These are phyloP conservation scores for Colletotrichum tropicicola DNA, from an alignment of 2,329 filamentous ascomycete genomes.

Conservation along the genomic window DNA sequence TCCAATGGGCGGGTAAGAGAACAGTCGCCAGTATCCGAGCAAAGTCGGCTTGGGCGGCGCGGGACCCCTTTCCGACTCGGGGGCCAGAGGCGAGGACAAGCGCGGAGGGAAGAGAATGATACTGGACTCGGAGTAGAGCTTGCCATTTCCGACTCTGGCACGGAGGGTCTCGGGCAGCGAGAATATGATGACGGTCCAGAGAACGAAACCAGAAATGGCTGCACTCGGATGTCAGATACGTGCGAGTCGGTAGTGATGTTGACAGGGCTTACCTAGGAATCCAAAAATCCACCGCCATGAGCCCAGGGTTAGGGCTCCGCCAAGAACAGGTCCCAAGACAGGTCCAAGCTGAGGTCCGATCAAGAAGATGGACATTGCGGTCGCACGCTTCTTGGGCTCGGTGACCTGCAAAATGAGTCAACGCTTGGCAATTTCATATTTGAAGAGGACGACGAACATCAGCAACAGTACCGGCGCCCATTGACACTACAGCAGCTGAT, in stretches of 20 bases:
- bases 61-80: conserved; percentile 36
- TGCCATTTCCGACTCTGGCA: conserved; percentile 52
- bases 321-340: conserved; percentile 51
- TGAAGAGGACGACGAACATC: conserved; percentile 36
- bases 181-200: conserved; percentile 40
- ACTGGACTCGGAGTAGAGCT: conserved; percentile 32
- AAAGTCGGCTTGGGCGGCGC: conserved; percentile 40
- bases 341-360: conserved; percentile 54
- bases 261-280: conserved; percentile 38
- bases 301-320: conserved; percentile 46
- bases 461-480: conserved; percentile 53
- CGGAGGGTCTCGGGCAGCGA: conserved; percentile 56
- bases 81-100: conserved; percentile 34
- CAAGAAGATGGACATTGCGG: conserved; percentile 50
- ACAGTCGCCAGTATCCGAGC: conserved; percentile 37
- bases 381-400: conserved; percentile 41
- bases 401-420: conserved; percentile 39
- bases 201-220: conserved; percentile 40
- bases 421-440: neutral
- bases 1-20: conserved; percentile 42
- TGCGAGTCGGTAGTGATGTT: too few species aligned
- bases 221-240: neutral
- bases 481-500: conserved; percentile 49
- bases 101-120: conserved; percentile 35
- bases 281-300: conserved; percentile 56